Conservation (phyloP, 768 basidiomycete genomes). For the Galerina sulciceps region DNA sequence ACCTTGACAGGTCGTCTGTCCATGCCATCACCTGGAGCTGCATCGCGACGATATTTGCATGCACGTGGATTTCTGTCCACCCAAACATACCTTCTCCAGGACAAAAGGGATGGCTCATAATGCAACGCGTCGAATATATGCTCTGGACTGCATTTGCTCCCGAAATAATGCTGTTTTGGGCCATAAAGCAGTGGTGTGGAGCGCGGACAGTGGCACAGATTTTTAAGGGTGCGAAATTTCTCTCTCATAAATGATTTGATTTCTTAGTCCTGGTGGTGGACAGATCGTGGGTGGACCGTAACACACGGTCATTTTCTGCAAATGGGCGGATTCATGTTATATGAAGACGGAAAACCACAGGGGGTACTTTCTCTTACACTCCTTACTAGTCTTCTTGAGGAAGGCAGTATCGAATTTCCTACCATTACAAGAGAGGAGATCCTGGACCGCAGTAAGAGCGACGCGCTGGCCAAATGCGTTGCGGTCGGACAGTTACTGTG, state of each 20-base stretch:
- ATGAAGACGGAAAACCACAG: background rate
- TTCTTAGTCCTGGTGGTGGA: background rate
- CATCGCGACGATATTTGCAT: background rate
- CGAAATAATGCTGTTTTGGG: slow-evolving; percentile 3
- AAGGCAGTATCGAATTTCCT: slow-evolving; percentile 1
- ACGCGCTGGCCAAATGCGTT: slow-evolving; percentile 33
- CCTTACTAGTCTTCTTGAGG: background rate
- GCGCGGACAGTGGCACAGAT: background rate
- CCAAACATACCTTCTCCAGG: background rate
- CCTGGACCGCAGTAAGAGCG: slow-evolving; percentile 28
- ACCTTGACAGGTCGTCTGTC: background rate
- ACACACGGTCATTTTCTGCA: slow-evolving; percentile 6
- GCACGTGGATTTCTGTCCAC: slow-evolving; percentile 3
- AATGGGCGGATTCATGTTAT: slow-evolving; percentile 11
- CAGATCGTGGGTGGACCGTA: background rate
- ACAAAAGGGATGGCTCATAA: background rate
- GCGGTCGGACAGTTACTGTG: slow-evolving; percentile 32
- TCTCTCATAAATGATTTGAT: background rate
- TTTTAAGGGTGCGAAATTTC: background rate
- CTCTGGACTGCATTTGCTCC: slow-evolving; percentile 2
- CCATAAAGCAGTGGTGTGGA: slow-evolving; percentile 1
- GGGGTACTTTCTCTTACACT: background rate
- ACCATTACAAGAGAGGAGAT: slow-evolving; percentile 7
- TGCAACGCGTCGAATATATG: background rate
- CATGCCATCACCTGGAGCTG: background rate